Percentiles rank a stretch among this genome's conserved stretches.
phyloP scores from a whole-genome alignment of 1,284 basidiomycete genomes.

The Sphaerobolus stellatus region DNA sequence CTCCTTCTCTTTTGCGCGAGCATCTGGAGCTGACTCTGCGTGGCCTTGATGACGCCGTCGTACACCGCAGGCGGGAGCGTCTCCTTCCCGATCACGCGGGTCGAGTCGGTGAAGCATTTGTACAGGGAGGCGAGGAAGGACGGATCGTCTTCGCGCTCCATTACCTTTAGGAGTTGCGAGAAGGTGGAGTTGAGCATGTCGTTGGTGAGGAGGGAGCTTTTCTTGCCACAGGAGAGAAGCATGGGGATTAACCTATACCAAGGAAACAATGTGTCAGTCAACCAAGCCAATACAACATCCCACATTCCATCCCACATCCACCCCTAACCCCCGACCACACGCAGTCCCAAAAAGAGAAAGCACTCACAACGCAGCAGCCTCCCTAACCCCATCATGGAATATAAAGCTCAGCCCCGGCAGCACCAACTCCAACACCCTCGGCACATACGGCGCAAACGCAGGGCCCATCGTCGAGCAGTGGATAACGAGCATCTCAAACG shows the following conservation, averaged over 20 bases:
- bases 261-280: no score
- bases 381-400: constrained; percentile 81
- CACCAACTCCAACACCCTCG: constrained; percentile 68
- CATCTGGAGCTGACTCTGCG: constrained; percentile 63
- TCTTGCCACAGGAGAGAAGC: constrained; percentile 69
- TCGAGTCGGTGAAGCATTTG: constrained; percentile 69
- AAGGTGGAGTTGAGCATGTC: constrained; percentile 72
- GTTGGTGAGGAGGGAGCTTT: constrained; percentile 63
- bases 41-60: constrained; percentile 58
- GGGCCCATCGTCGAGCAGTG: constrained; percentile 71
- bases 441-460: constrained; percentile 71
- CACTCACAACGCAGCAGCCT: constrained; percentile 71
- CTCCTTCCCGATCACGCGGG: constrained; percentile 55
- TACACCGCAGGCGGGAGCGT: constrained; percentile 53
- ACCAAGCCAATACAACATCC: neutral
- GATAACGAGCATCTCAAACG: constrained; percentile 80
- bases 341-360: neutral
- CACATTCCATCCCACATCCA: neutral
- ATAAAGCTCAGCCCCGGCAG: constrained; percentile 70
- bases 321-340: no score
- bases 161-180: constrained; percentile 63
- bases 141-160: constrained; percentile 65
- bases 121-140: constrained; percentile 77
- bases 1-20: constrained; percentile 65
- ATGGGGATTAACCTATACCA: constrained; percentile 77